phyloP scores from a whole-genome alignment of 2,329 filamentous ascomycete species.

The Beauveria medogensis region DNA sequence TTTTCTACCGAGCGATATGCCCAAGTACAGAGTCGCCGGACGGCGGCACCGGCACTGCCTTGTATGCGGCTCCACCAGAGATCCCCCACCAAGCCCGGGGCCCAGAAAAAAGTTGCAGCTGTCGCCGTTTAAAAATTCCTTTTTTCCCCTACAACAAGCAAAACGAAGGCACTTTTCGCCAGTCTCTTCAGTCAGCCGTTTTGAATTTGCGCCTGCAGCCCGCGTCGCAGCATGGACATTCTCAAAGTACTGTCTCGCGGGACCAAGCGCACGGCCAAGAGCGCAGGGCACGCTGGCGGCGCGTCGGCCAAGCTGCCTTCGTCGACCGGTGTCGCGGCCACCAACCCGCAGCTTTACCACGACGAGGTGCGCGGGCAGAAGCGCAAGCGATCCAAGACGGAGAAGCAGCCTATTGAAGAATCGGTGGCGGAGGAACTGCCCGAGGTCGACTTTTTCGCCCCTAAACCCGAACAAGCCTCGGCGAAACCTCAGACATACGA shows the following conservation, averaged over 20 bases:
- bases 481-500: conserved; percentile 16
- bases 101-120: conserved; percentile 11
- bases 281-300: conserved; percentile 18
- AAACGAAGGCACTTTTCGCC: not conserved
- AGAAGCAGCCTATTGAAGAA: conserved; percentile 22
- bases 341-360: conserved; percentile 64
- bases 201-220: not conserved
- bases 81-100: not conserved
- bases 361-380: conserved; percentile 45
- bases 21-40: too few species aligned
- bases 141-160: not conserved
- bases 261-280: conserved; percentile 46
- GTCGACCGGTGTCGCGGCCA: conserved; percentile 42
- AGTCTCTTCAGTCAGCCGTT: not conserved
- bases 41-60: too few species aligned
- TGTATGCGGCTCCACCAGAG: too few species aligned
- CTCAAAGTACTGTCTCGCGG: conserved; percentile 65
- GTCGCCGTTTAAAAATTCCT: not conserved
- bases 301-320: conserved; percentile 48
- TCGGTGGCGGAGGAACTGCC: conserved; percentile 32
- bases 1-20: too few species aligned
- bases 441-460: conserved; percentile 53
- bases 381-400: conserved; percentile 40
- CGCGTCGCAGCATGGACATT: conserved; percentile 51
- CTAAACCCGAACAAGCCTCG: conserved; percentile 26